Evolutionary conservation across 768 basidiomycete genomes (phyloP), one percentile per base, ranked within the genome.

Genomic region (Pulveroboletus sp.): DNA sequence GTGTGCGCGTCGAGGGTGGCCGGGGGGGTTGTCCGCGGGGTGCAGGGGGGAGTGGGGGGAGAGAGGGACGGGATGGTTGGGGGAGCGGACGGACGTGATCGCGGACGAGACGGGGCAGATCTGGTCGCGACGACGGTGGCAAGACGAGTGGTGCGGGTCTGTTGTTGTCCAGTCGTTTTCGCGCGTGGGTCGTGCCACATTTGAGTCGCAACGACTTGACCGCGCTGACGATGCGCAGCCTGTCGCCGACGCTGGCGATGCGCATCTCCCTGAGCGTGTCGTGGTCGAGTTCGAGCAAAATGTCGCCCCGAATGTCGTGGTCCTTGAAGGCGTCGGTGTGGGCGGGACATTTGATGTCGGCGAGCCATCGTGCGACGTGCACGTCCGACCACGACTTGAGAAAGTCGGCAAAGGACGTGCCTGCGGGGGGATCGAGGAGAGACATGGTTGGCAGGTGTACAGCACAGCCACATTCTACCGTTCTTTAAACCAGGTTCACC

Each of bases 301-400:
- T 84, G 62, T 91, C 87, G 6, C 95, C 94, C 43, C 91, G 73
- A 59, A 99, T 95, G 63, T 99, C 95, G 70, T 95, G 89, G 5
- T 78, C 75, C 40, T 75, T 79, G 72, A 99, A 99, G 0, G 77
- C 73, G 8, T 74, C 67, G 10, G 84, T 80, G 61, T 85, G 86
- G 33, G 75, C 74, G 0, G 71, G 77, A 59, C 92, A 93, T 60
- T 82, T 87, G 59, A 88, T 83, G 16, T 90, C 82, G 0, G 75
- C 59, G 29, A 99, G 77, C 89, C 94, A 99, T 40, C 74, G 73
- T 2, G 84, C 77, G 47, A 90, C 84, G 57, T 87, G 83, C 5
- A 58, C 57, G 61, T 91, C 89, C 1, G 75, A 66, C 89, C 89
- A 91, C n/a, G 82, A 75, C 19, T 75, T 76, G 44, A 90, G 72